These are phyloP conservation scores for Trichosporon sp. DNA, from an alignment of 1,284 basidiomycete species.

Conservation along the genomic window DNA sequence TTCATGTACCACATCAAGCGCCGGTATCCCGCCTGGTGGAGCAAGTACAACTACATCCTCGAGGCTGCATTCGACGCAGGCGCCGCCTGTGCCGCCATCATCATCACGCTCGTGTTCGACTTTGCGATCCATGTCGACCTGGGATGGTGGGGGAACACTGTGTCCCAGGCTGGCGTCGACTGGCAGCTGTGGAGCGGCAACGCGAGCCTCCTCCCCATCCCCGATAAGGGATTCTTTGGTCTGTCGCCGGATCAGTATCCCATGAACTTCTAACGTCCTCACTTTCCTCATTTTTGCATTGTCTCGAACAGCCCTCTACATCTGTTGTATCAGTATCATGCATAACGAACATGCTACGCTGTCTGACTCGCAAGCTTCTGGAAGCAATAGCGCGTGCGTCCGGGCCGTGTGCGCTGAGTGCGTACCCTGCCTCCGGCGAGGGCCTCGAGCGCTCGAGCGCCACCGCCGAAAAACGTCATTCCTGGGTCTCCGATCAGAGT, in stretches of 20 bases:
- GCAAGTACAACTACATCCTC: conserved; percentile 36
- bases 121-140: conserved; percentile 17
- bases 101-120: conserved; percentile 24
- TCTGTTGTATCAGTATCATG: background rate
- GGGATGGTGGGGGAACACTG: conserved; percentile 27
- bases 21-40: conserved; percentile 32
- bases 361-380: background rate
- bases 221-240: conserved; percentile 26
- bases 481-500: background rate
- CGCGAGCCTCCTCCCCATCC: conserved; percentile 20
- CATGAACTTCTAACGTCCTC: conserved; percentile 10
- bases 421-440: background rate
- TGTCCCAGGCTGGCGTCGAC: conserved; percentile 18
- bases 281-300: background rate
- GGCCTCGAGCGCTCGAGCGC: background rate
- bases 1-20: conserved; percentile 35
- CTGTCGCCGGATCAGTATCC: conserved; percentile 20
- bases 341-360: background rate
- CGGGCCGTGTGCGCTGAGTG: background rate
- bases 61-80: conserved; percentile 27
- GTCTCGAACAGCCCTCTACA: background rate
- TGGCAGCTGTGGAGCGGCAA: conserved; percentile 21
- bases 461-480: conserved; percentile 9
- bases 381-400: too few species aligned
- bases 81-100: conserved; percentile 30